These are phyloP conservation scores for Bipolaris bicolor DNA, from an alignment of 2,329 filamentous ascomycete species.

Conservation along the genomic window DNA sequence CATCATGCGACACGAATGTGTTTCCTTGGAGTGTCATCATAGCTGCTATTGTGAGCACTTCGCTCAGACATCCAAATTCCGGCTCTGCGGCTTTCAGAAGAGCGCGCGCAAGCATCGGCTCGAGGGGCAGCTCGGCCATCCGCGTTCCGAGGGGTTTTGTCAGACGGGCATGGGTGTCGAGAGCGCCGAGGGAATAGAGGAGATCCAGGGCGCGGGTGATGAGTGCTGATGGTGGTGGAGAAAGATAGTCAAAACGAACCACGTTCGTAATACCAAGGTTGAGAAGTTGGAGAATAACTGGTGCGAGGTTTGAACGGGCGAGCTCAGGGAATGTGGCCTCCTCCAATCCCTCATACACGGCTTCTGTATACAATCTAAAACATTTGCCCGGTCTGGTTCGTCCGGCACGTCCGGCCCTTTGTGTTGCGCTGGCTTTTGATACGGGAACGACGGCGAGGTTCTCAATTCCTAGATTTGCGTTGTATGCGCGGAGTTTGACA, in stretches of 20 bases:
- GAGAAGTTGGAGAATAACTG: constrained; percentile 88
- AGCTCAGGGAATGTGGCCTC: constrained; percentile 86
- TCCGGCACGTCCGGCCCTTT: constrained; percentile 87
- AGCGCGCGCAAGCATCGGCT: constrained; percentile 94
- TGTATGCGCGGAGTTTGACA: constrained; percentile 86
- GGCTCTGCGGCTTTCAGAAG: constrained; percentile 69
- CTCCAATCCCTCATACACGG: constrained; percentile 68
- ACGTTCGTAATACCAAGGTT: constrained; percentile 95
- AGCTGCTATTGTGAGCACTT: constrained; percentile 89
- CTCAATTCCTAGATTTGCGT: constrained; percentile 85
- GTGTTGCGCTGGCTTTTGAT: constrained; percentile 90
- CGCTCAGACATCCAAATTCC: constrained; percentile 77
- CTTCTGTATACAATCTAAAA: constrained; percentile 87
- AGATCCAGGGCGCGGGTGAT: constrained; percentile 86
- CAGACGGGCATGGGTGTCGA: constrained; percentile 89
- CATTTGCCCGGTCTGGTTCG: constrained; percentile 92
- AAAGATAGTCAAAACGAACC: constrained; percentile 86
- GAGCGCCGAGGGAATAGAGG: constrained; percentile 81
- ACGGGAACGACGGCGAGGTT: constrained; percentile 80
- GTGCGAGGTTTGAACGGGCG: constrained; percentile 87
- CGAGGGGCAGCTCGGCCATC: constrained; percentile 92
- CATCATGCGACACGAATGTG: constrained; percentile 82
- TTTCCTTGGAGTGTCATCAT: constrained; percentile 88
- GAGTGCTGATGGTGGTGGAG: constrained; percentile 81
- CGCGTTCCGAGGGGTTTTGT: constrained; percentile 84